Percentiles rank a stretch among this genome's conserved stretches.
phyloP scores from a whole-genome alignment of 2,329 filamentous ascomycete species.

The Colletotrichum sp. region DNA sequence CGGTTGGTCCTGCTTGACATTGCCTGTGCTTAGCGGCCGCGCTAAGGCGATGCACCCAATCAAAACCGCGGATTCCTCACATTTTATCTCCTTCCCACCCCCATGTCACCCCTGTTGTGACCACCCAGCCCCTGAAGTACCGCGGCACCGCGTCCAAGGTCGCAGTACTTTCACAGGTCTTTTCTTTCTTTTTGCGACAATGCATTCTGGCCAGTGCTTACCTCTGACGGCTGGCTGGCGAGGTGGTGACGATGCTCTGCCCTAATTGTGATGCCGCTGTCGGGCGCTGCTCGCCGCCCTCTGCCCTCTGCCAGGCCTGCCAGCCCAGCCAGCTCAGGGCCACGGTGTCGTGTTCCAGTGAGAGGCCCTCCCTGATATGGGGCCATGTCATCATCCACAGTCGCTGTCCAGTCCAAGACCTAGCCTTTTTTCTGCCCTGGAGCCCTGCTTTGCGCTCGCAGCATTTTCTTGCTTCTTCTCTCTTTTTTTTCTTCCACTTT shows the following conservation, averaged over 20 bases:
- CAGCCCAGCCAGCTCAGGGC: neutral
- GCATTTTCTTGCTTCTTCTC: neutral
- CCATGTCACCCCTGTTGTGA: constrained; percentile 34
- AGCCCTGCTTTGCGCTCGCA: constrained; percentile 1
- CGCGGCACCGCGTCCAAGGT: constrained; percentile 9
- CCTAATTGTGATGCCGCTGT: neutral
- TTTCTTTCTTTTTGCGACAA: constrained; percentile 1
- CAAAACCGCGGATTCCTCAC: constrained; percentile 28
- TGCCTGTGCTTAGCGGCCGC: constrained; percentile 39
- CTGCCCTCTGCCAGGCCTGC: neutral
- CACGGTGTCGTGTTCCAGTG: neutral
- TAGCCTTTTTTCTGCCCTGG: neutral
- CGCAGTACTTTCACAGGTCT: neutral
- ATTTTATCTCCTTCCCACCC: constrained; percentile 45
- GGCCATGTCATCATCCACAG: constrained; percentile 19
- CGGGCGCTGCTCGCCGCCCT: neutral
- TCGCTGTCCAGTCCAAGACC: neutral
- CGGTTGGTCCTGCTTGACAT: constrained; percentile 43
- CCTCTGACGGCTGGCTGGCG: neutral
- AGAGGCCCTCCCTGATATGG: neutral
- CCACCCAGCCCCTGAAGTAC: constrained; percentile 43
- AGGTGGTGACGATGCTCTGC: neutral
- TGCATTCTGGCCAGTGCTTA: constrained; percentile 9
- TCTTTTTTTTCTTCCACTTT: neutral
- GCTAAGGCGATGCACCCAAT: constrained; percentile 44